Conservation (phyloP, 148 eudicot species). For the Diospyros kaki region DNA sequence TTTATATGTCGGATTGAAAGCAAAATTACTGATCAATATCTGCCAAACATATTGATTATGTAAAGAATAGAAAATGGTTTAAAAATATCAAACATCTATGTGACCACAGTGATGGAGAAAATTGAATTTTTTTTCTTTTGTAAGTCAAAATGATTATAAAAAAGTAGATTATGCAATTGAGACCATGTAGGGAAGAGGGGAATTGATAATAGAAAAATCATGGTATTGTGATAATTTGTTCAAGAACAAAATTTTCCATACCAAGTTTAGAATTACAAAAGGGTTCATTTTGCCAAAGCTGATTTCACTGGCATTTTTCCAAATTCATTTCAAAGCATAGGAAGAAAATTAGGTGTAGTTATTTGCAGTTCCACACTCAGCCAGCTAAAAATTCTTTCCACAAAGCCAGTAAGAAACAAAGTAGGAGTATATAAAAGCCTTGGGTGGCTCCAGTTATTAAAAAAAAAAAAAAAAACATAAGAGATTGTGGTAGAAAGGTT, state of each 20-base stretch:
- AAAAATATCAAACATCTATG: too few relatives aligned
- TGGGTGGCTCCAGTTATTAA: background rate
- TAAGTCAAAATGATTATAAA: too few relatives aligned
- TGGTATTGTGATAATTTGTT: too few relatives aligned
- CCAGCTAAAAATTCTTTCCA: background rate
- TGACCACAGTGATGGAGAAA: too few relatives aligned
- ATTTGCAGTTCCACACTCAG: background rate
- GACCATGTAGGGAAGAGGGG: too few relatives aligned
- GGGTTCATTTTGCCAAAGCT: background rate
- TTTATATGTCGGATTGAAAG: too few relatives aligned
- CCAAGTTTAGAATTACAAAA: background rate
- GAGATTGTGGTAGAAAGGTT: background rate
- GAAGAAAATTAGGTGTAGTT: background rate
- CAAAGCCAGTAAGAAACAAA: background rate
- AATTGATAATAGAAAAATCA: too few relatives aligned
- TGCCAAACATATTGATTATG: too few relatives aligned
- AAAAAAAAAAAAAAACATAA: background rate
- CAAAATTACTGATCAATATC: too few relatives aligned
- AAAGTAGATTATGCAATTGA: too few relatives aligned
- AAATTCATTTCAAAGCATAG: background rate
- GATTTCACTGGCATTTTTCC: background rate
- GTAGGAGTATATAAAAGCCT: background rate
- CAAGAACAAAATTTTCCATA: background rate
- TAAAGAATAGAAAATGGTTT: too few relatives aligned
- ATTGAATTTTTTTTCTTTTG: too few relatives aligned